Base-by-base conservation (phyloP, 1,284 basidiomycete species). In the Clitocybe nebularis region DNA sequence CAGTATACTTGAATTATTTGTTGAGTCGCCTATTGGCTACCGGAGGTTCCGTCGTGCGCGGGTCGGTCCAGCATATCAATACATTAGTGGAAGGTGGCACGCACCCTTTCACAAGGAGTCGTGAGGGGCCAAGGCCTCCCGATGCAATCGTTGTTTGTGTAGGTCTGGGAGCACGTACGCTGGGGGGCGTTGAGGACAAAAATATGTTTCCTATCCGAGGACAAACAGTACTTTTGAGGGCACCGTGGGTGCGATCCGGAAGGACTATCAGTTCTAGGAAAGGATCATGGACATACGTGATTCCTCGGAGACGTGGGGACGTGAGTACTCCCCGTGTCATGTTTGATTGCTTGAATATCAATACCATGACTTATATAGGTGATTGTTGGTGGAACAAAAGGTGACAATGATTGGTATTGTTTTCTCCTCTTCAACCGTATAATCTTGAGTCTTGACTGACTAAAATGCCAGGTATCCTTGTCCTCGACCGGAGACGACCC, bases 181-280 rank as follows among this genome's bases (percentile, higher is more conserved):
- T 94, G 8, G 77, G 87, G n/a, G 91, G 89, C 3, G 81, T 94
- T 2, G 79, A 89, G 50, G 87, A 92, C 57, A 68, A 71, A 40
- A 63, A 67, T 11, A 73, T 93, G 16, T 81, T 80, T 57, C 92
- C 93, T 0, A 77, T 93, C 40, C 75, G 90, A 30, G 93, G 93
- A 0, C 93, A 96, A 64, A 93, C 89, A 0, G 79, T 93, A 6
- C 64, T 91, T 19, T 69, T 91, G 9, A 66, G 77, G 41, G 86
- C 89, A 0, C 90, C 91, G 1, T 78, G 60, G 89, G 74, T 90
- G 36, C 71, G 63, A 34, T 74, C 75, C 46, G 86, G 84, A 10
- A 66, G 72, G 45, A 80, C 81, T 0, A 59, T 77, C 5, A 72
- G 71, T 39, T 64, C 70, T 11, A 75, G 75, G 4, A 62, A 69